phyloP scores from a whole-genome alignment of 345 rosid species.

The Psidium friedrichsthalianum region DNA sequence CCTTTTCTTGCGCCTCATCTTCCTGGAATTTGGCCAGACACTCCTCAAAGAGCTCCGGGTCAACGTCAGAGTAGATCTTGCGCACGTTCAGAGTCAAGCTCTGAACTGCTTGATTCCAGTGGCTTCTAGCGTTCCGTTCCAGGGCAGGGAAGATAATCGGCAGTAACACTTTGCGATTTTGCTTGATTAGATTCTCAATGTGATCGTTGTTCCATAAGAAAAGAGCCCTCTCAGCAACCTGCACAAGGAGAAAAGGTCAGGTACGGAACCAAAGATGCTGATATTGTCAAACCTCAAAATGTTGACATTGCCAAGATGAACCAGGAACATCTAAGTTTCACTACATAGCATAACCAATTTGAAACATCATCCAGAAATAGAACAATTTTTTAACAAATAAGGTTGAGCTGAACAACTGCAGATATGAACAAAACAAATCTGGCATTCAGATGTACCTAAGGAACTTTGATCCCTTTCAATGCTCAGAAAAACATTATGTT shows the following conservation, averaged over 20 bases:
- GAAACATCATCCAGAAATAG: background rate
- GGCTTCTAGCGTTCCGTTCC: conserved; percentile 59
- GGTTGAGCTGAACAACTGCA: background rate
- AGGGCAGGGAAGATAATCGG: conserved; percentile 67
- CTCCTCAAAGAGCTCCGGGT: conserved; percentile 67
- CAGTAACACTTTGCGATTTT: conserved; percentile 58
- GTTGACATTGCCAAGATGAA: background rate
- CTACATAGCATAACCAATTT: background rate
- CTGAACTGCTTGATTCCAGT: conserved; percentile 82
- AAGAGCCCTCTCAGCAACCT: conserved; percentile 84
- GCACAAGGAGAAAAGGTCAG: background rate
- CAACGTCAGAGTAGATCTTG: conserved; percentile 64
- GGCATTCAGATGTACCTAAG: background rate
- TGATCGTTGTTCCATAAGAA: conserved; percentile 91
- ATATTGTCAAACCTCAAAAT: background rate
- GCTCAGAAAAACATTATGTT: background rate
- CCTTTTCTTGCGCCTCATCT: conserved; percentile 45
- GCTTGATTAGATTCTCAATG: conserved; percentile 68
- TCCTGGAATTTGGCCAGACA: conserved; percentile 52
- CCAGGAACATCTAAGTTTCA: background rate
- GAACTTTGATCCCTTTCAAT: background rate
- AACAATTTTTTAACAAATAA: background rate
- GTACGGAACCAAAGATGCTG: background rate
- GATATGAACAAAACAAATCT: background rate
- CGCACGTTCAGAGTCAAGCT: conserved; percentile 68